A percentile compares a stretch with the other conserved stretches of the same genome.
These are phyloP conservation scores for Lasiodiplodia citricola DNA, from an alignment of 2,329 filamentous ascomycete species.

Conservation along the genomic window DNA sequence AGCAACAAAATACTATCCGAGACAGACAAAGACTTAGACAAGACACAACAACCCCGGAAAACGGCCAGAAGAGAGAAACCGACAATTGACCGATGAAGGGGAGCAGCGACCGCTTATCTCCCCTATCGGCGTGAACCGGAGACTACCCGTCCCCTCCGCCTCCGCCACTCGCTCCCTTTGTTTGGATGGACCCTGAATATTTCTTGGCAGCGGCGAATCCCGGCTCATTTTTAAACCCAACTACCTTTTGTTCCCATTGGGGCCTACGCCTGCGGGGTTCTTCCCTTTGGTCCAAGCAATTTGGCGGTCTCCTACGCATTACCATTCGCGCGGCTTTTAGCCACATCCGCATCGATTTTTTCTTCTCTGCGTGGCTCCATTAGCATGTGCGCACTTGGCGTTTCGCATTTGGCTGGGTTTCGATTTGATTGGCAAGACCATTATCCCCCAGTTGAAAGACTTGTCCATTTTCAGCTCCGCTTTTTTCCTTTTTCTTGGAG, in stretches of 20 bases:
- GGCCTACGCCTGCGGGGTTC: too few species aligned
- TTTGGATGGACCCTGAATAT: slow-evolving; percentile 9
- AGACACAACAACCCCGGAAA: background rate
- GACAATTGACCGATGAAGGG: slow-evolving; percentile 5
- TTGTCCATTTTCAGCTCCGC: background rate
- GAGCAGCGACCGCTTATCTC: slow-evolving; percentile 3
- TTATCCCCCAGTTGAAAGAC: background rate
- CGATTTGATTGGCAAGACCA: background rate
- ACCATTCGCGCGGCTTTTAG: background rate
- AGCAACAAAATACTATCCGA: background rate
- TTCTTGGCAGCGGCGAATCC: background rate
- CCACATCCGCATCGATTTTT: background rate
- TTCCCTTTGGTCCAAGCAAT: background rate
- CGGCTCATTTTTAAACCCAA: too few species aligned
- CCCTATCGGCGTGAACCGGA: slow-evolving; percentile 13
- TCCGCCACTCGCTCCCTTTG: background rate
- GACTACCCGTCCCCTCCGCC: background rate
- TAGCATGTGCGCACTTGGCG: slow-evolving; percentile 10
- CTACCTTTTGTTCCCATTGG: background rate
- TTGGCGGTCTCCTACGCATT: background rate
- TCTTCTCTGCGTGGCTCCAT: background rate
- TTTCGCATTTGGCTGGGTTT: slow-evolving; percentile 1
- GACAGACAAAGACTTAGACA: background rate
- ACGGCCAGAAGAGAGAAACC: background rate
- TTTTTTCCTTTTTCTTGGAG: background rate